A percentile compares a stretch with the other conserved stretches of the same genome.
These are phyloP conservation scores for Colletotrichum paranaense DNA, from an alignment of 2,329 filamentous ascomycete genomes.

Conservation along the genomic window DNA sequence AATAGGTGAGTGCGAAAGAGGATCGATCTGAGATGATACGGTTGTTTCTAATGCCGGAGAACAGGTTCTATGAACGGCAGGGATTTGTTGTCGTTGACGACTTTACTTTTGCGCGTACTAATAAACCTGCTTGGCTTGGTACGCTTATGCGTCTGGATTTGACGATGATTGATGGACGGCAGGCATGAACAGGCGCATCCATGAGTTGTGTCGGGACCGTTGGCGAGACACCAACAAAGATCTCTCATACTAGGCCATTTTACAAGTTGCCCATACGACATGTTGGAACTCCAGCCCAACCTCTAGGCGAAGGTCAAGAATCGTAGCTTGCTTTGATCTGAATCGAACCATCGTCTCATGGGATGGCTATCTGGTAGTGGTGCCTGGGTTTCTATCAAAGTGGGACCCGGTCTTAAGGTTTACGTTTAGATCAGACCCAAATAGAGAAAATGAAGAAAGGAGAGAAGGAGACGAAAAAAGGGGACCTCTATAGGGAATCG, in stretches of 20 bases:
- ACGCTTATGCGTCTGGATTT: not conserved
- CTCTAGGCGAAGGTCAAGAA: not conserved
- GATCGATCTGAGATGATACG: too few relatives aligned
- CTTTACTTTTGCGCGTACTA: not conserved
- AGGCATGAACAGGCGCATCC: not conserved
- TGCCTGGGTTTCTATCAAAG: too few relatives aligned
- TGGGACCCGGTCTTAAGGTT: too few relatives aligned
- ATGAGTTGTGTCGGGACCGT: not conserved
- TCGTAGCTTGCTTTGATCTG: not conserved
- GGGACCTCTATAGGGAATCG: too few relatives aligned
- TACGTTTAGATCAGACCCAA: too few relatives aligned
- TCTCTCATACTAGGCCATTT: not conserved
- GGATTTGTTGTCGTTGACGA: not conserved
- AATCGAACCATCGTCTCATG: not conserved
- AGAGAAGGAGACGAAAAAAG: too few relatives aligned
- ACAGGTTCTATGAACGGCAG: slow-evolving; percentile 5
- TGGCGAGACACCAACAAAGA: not conserved
- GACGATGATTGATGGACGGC: not conserved
- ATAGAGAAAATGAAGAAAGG: too few relatives aligned
- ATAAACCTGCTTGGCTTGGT: not conserved
- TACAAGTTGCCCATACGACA: not conserved
- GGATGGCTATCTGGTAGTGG: too few relatives aligned
- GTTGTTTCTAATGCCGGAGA: not conserved
- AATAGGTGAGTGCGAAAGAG: slow-evolving; percentile 10
- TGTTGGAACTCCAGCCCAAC: not conserved